Evolutionary conservation across 768 basidiomycete genomes (phyloP).

Genomic region (Rhizopogon salebrosus): DNA sequence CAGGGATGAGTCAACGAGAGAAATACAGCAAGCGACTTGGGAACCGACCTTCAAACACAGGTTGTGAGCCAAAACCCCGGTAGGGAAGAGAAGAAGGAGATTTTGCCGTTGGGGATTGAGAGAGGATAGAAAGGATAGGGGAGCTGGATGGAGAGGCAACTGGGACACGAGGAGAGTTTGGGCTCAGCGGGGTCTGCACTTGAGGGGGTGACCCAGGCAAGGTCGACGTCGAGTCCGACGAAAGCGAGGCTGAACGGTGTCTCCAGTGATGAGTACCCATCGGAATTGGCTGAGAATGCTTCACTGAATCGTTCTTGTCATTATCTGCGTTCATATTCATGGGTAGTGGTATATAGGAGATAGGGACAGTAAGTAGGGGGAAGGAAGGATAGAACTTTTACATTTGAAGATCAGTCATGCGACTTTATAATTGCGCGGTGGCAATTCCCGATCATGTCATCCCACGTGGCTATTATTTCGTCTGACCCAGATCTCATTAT

Average conservation of each 20-base stretch:
- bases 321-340: constrained; percentile 14
- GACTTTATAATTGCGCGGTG: constrained; percentile 11
- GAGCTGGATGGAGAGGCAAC: constrained; percentile 56
- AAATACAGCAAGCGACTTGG: not conserved
- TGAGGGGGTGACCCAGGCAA: constrained; percentile 51
- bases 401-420: constrained; percentile 2
- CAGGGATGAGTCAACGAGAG: not conserved
- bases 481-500: not conserved
- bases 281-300: constrained; percentile 63
- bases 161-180: constrained; percentile 36
- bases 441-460: constrained; percentile 7
- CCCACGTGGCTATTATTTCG: constrained; percentile 6
- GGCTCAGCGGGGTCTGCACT: constrained; percentile 44
- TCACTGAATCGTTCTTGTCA: constrained; percentile 25
- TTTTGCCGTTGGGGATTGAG: constrained; percentile 51
- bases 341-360: constrained; percentile 2
- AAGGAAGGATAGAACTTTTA: not conserved
- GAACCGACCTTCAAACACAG: constrained; percentile 58
- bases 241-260: constrained; percentile 57
- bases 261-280: constrained; percentile 43
- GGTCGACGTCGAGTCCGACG: constrained; percentile 53
- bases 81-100: constrained; percentile 55
- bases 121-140: constrained; percentile 67
- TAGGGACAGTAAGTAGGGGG: not conserved
- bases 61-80: constrained; percentile 43